Conservation (phyloP, 441 rosid genomes). For the Rhodomyrtus psidioides region DNA sequence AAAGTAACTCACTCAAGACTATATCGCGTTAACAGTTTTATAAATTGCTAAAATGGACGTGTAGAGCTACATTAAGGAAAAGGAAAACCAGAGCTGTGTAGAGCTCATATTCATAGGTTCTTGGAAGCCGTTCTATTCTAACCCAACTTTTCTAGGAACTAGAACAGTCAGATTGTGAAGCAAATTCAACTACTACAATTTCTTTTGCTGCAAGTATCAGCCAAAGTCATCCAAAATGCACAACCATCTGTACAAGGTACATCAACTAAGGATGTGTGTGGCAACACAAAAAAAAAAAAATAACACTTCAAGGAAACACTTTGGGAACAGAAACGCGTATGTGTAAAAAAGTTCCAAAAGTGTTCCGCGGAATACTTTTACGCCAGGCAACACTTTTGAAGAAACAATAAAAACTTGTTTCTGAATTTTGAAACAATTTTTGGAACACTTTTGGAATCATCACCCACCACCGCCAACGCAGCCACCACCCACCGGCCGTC, state of each 20-base stretch:
- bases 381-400: no score
- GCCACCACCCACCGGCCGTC: no score
- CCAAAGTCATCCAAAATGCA: not conserved
- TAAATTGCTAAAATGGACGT: not conserved
- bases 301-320: no score
- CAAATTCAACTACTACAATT: not conserved
- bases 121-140: not conserved
- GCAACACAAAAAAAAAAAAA: no score
- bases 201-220: not conserved
- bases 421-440: no score
- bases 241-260: not conserved
- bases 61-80: not conserved
- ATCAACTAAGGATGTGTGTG: no score
- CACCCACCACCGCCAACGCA: no score
- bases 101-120: not conserved
- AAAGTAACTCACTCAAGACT: not conserved
- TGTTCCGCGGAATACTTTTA: no score
- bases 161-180: not conserved
- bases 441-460: no score
- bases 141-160: not conserved
- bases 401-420: no score
- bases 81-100: not conserved
- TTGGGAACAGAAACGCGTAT: no score
- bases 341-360: no score
- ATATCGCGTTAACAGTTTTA: not conserved